These are phyloP conservation scores for Glebionis coronaria DNA, from an alignment of 129 eudicot species.

Conservation along the genomic window DNA sequence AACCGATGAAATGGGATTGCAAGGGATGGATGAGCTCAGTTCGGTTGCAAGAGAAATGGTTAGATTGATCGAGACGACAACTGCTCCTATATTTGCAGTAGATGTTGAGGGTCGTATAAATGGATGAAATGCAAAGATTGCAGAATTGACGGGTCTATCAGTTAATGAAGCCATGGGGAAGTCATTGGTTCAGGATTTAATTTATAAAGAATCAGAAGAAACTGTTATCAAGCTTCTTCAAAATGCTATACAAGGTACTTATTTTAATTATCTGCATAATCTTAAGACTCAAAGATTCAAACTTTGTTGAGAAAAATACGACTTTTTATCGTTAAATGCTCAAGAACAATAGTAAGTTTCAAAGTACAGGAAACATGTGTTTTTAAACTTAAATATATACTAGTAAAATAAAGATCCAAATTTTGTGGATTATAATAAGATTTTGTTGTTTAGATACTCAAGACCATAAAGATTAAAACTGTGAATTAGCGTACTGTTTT, in stretches of 20 bases:
- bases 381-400: no score
- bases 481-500: no score
- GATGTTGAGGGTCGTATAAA: conserved; percentile 72
- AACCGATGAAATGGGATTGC: conserved; percentile 54
- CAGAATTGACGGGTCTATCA: conserved; percentile 81
- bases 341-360: no score
- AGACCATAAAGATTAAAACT: no score
- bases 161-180: conserved; percentile 89
- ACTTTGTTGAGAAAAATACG: conserved; percentile 12
- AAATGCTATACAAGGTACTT: no score
- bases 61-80: conserved; percentile 93
- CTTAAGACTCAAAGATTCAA: not conserved
- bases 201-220: conserved; percentile 75
- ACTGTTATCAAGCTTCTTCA: no score
- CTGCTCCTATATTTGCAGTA: conserved; percentile 97
- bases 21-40: conserved; percentile 71
- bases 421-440: no score
- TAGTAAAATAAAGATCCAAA: no score
- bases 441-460: no score
- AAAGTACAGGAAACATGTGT: no score
- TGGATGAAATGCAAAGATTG: conserved; percentile 94
- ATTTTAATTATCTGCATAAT: no score
- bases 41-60: conserved; percentile 92
- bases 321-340: no score
- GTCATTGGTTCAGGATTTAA: conserved; percentile 76